Conservation (phyloP, 345 rosid genomes). For the Gynandropsis gynandra region DNA sequence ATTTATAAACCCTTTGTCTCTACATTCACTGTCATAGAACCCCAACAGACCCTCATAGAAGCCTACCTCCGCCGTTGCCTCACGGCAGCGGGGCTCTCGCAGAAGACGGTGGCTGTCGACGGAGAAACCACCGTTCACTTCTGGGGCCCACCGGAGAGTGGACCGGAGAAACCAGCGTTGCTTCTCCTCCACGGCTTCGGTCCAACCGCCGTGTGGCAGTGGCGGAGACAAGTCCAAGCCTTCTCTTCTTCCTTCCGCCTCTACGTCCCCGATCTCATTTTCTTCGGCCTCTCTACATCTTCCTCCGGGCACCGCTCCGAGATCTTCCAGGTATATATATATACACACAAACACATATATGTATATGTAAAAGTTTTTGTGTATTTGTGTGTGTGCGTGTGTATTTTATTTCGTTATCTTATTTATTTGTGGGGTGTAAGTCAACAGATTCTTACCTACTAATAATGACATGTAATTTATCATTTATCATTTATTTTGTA, state of each 20-base stretch:
- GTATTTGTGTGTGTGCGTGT: no score
- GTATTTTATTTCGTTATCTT: no score
- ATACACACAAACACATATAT: no score
- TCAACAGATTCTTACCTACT: no score
- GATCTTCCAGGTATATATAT: slow-evolving; percentile 34
- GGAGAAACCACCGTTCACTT: slow-evolving; percentile 53
- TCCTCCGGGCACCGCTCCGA: slow-evolving; percentile 56
- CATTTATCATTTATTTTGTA: no score
- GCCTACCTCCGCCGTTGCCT: slow-evolving; percentile 70
- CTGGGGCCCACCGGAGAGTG: slow-evolving; percentile 50
- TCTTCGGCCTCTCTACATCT: slow-evolving; percentile 62
- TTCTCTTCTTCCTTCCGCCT: slow-evolving; percentile 48
- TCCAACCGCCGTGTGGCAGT: slow-evolving; percentile 67
- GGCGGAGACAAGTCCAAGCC: slow-evolving; percentile 71
- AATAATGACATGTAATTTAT: no score
- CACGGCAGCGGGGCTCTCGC: slow-evolving; percentile 50
- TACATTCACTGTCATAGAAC: no score
- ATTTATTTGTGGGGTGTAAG: no score
- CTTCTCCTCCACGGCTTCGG: slow-evolving; percentile 88
- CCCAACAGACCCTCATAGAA: no score
- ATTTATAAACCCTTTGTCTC: no score
- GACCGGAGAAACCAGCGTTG: slow-evolving; percentile 34
- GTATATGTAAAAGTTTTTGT: no score
- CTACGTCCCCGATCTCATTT: slow-evolving; percentile 71
- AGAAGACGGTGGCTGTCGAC: slow-evolving; percentile 36